Evolutionary conservation across 805 yeast genomes (phyloP).

Genomic region (Candida coleopterorum): DNA sequence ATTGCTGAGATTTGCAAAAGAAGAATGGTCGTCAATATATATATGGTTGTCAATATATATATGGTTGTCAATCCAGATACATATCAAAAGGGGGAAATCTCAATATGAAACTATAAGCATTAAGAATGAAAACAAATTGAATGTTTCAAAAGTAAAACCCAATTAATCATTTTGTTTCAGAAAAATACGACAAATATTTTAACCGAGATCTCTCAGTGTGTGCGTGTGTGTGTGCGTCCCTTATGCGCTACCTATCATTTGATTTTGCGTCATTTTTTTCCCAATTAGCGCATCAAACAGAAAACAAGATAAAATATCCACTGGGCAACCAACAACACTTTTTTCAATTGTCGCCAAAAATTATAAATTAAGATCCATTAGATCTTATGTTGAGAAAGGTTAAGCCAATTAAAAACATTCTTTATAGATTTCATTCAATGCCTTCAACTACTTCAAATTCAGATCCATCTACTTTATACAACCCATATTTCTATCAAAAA

Average conservation of each 20-base stretch:
- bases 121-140: too few species aligned
- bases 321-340: not conserved
- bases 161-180: not conserved
- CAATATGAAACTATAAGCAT: too few species aligned
- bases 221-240: too few species aligned
- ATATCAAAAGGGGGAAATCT: too few species aligned
- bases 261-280: constrained; percentile 1
- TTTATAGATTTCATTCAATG: not conserved
- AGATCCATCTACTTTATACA: constrained; percentile 32
- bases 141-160: too few species aligned
- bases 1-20: too few species aligned
- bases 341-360: too few species aligned
- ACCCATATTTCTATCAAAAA: constrained; percentile 57
- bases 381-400: constrained; percentile 1
- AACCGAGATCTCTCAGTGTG: too few species aligned
- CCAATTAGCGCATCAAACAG: too few species aligned
- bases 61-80: not conserved
- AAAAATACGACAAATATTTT: too few species aligned
- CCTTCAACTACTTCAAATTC: constrained; percentile 4
- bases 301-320: not conserved
- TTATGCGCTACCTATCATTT: constrained; percentile 4
- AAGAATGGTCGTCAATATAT: not conserved
- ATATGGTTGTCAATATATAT: not conserved
- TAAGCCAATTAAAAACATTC: not conserved
- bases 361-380: too few species aligned